Percentiles rank a stretch among this genome's conserved stretches.
Evolutionary conservation across 1,284 basidiomycete species (phyloP).

Genomic region (Cryptococcus depauperatus): DNA sequence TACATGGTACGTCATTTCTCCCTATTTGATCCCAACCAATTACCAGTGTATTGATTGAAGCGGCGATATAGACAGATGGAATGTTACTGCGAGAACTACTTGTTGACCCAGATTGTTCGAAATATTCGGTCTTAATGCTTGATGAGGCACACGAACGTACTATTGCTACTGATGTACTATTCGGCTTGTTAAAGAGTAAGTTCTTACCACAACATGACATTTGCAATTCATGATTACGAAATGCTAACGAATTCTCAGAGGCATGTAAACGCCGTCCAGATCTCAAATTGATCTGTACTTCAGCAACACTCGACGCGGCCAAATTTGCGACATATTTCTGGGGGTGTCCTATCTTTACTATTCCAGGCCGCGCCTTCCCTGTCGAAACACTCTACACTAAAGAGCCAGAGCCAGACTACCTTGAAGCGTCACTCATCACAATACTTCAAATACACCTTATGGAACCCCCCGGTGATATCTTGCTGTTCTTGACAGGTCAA

Average conservation of each 20-base stretch:
- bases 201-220: conserved; percentile 12
- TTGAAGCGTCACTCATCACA: conserved; percentile 95
- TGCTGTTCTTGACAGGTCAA: conserved; percentile 96
- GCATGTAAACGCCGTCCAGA: conserved; percentile 88
- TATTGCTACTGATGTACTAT: conserved; percentile 94
- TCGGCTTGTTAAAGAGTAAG: conserved; percentile 91
- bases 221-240: not conserved
- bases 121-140: conserved; percentile 94
- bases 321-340: conserved; percentile 99
- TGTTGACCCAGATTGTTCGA: conserved; percentile 84
- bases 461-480: conserved; percentile 90
- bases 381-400: conserved; percentile 97
- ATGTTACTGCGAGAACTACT: conserved; percentile 96
- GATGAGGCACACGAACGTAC: conserved; percentile 99
- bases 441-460: conserved; percentile 99
- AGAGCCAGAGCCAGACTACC: conserved; percentile 96
- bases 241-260: conserved; percentile 52
- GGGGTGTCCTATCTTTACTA: conserved; percentile 98
- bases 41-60: no score
- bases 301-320: conserved; percentile 96
- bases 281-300: conserved; percentile 95
- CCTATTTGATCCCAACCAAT: conserved; percentile 1
- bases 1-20: conserved; percentile 61
- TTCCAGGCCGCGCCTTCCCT: conserved; percentile 95
- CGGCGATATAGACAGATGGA: conserved; percentile 80